Conservation (phyloP, 441 rosid species). For the Adansonia gregorii region DNA sequence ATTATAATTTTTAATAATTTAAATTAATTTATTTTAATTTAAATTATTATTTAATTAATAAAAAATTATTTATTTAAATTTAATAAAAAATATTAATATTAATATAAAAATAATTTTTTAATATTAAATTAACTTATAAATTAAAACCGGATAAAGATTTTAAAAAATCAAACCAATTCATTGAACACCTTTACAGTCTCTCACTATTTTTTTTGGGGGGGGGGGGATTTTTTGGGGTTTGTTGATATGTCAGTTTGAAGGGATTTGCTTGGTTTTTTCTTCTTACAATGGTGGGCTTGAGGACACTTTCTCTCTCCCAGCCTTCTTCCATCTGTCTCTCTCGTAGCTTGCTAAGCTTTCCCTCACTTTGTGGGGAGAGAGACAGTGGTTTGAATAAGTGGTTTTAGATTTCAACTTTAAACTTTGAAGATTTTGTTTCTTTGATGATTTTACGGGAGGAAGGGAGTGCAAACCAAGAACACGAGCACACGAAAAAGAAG, state of each 20-base stretch:
- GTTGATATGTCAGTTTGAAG: conserved; percentile 46
- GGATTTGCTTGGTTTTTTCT: conserved; percentile 41
- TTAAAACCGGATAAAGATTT: too few species aligned
- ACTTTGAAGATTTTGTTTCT: conserved; percentile 31
- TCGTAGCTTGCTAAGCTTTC: not conserved
- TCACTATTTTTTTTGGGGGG: conserved; percentile 9
- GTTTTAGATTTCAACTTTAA: conserved; percentile 42
- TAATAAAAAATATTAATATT: too few species aligned
- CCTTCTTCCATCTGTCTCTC: conserved; percentile 19
- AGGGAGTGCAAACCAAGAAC: conserved; percentile 18
- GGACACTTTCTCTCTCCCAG: conserved; percentile 24
- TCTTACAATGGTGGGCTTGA: conserved; percentile 32
- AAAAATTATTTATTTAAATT: too few species aligned
- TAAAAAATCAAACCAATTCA: too few species aligned
- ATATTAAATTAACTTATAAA: too few species aligned
- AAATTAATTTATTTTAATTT: too few species aligned
- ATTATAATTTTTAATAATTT: too few species aligned
- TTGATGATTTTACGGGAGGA: conserved; percentile 33
- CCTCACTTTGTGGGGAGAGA: conserved; percentile 25
- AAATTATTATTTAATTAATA: too few species aligned
- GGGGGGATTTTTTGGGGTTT: conserved; percentile 35
- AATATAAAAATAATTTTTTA: too few species aligned
- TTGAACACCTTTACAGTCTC: not conserved
- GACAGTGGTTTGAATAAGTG: conserved; percentile 44
- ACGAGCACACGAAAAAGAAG: not conserved